Evolutionary conservation across 805 yeast genomes (phyloP), one percentile per base, ranked within the genome.

Genomic region (Clavispora phyllophila): DNA sequence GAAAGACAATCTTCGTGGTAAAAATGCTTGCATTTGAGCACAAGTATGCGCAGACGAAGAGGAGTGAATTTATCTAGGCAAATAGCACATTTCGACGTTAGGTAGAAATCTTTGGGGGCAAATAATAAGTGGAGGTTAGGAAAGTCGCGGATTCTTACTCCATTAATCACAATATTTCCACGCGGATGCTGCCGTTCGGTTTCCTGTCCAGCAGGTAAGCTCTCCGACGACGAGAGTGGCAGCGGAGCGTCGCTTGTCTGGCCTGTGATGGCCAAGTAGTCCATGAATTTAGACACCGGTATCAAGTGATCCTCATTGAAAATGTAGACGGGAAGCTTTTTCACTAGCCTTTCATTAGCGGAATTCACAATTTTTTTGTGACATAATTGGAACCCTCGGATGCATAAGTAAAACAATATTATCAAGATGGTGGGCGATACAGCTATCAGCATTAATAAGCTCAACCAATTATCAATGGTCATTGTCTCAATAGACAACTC

Each of bases 21-120:
- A 47, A 79, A 76, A 56, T 81, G 86, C 40, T 75, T 73, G 55
- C 86, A 81, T 7, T 79, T 80, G 38, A 81, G 63, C 18, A 72
- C 64, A 61, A 79, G 65, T 15, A 81, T 78, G 37, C 65, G 62
- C 18, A 76, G 66, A 42, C 61, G 63, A 25, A 77, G 69, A 13
- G 73, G 72, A 9, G 63, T 59, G 51, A 74, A 80, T 47, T 67
- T 72, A 36, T 75, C 84, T 33, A 81, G 66, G 50, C 86, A 81
- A 19, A 81, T 79, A 19, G 78, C 75, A 54, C 86, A 81, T 56
- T 77, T 80, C 47, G 66, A 75, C 1, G 80, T 60, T 4, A 46
- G 38, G 33, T 41, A 53, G 33, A 25, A 51, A 36, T 51, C 51
- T 22, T 40, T 37, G 13, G 32, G 39, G 3, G 45, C 42, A 20